Evolutionary conservation across 768 basidiomycete species (phyloP).

Genomic region (Fistulinella prunicolor): DNA sequence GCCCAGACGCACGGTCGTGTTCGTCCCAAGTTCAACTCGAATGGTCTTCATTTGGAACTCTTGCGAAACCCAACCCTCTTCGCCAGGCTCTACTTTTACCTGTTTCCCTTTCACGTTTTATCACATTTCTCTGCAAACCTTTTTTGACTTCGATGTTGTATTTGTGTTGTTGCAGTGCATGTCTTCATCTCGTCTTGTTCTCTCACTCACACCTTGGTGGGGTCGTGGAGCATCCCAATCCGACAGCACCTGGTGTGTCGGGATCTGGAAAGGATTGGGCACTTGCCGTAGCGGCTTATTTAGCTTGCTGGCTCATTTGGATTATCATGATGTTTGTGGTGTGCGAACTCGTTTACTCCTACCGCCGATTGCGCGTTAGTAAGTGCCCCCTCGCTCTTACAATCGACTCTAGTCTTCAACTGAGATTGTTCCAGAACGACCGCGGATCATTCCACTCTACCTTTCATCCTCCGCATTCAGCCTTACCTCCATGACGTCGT

Average conservation of each 20-base stretch:
- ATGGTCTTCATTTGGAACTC: conserved; percentile 64
- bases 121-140: too few relatives aligned
- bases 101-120: too few relatives aligned
- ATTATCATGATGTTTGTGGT: too few relatives aligned
- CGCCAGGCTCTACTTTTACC: too few relatives aligned
- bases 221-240: conserved; percentile 72
- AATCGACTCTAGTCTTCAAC: too few relatives aligned
- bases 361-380: conserved; percentile 77
- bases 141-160: too few relatives aligned
- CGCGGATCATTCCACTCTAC: conserved; percentile 79
- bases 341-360: too few relatives aligned
- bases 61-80: too few relatives aligned
- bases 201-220: conserved; percentile 37
- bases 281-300: conserved; percentile 77
- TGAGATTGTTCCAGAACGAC: conserved; percentile 59
- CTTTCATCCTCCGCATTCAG: conserved; percentile 77
- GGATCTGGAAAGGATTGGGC: too few relatives aligned
- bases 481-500: conserved; percentile 71
- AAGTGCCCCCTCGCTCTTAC: conserved; percentile 38
- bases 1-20: conserved; percentile 32
- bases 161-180: too few relatives aligned
- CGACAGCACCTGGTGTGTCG: conserved; percentile 62
- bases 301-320: conserved; percentile 77
- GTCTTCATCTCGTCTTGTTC: conserved; percentile 3
- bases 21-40: conserved; percentile 65